phyloP scores from a whole-genome alignment of 257 asterid genomes.

The Nicotiana obtusifolia region DNA sequence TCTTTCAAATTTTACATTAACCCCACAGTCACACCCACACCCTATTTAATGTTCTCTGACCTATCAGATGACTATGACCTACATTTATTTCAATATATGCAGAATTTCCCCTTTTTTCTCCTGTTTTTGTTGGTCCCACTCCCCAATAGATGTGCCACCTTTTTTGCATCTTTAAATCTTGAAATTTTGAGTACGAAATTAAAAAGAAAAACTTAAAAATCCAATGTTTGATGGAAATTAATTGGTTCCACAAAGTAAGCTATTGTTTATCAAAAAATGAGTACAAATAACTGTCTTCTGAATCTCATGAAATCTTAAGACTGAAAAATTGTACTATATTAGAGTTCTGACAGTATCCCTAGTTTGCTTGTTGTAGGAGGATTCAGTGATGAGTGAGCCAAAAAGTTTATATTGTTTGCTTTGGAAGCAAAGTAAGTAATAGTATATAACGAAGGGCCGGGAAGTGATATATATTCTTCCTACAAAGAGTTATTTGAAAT shows the following conservation, averaged over 20 bases:
- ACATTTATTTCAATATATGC: not conserved
- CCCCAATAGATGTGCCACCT: not conserved
- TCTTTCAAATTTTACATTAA: not conserved
- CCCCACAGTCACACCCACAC: not conserved
- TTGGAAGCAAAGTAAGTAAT: constrained; percentile 5
- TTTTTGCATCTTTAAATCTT: not conserved
- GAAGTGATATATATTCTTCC: not conserved
- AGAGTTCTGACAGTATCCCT: not conserved
- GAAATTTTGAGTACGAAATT: not conserved
- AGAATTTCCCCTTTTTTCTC: not conserved
- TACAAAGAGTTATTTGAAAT: not conserved
- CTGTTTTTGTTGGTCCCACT: not conserved
- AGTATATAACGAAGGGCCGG: not conserved
- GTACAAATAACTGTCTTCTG: not conserved
- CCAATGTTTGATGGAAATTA: not conserved
- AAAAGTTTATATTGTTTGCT: not conserved
- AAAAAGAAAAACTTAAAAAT: not conserved
- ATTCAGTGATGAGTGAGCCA: not conserved
- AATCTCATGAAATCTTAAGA: not conserved
- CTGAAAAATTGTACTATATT: not conserved
- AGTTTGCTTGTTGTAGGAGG: constrained; percentile 5
- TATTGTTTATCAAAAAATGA: not conserved
- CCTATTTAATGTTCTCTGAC: constrained; percentile 8
- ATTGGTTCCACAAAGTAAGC: not conserved
- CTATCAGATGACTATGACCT: not conserved